A percentile compares a stretch with the other conserved stretches of the same genome.
These are phyloP conservation scores for Rhynchosporium graminicola DNA, from an alignment of 2,329 filamentous ascomycete genomes.

Conservation along the genomic window DNA sequence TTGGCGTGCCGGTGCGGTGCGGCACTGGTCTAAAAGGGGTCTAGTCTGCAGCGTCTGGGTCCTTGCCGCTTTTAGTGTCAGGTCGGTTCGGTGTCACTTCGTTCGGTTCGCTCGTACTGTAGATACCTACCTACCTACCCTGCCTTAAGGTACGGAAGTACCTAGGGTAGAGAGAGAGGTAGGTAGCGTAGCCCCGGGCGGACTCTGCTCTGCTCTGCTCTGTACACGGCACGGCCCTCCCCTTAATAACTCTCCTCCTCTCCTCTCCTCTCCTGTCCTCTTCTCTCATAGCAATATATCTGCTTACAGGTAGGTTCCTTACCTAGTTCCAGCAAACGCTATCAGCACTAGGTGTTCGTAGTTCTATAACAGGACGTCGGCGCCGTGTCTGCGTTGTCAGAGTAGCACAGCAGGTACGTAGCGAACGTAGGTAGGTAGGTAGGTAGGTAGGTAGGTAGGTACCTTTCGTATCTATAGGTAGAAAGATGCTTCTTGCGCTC, in stretches of 20 bases:
- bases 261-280: neutral
- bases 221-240: neutral
- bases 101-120: too few relatives aligned
- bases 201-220: slow-evolving; percentile 2
- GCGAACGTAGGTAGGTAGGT: too few relatives aligned
- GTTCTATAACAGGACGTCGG: too few relatives aligned
- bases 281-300: neutral
- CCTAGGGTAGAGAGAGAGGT: too few relatives aligned
- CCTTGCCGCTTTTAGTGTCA: slow-evolving; percentile 8
- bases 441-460: too few relatives aligned
- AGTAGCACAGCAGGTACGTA: too few relatives aligned
- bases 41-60: neutral
- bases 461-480: too few relatives aligned
- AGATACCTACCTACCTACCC: too few relatives aligned
- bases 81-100: too few relatives aligned
- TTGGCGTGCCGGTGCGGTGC: too few relatives aligned
- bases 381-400: slow-evolving; percentile 2
- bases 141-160: too few relatives aligned
- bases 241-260: neutral
- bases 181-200: neutral
- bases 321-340: neutral
- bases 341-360: neutral
- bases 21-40: slow-evolving; percentile 9
- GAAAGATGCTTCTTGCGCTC: too few relatives aligned
- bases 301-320: neutral